Conservation (phyloP, 257 asterid species). For the Solanum sitiens region DNA sequence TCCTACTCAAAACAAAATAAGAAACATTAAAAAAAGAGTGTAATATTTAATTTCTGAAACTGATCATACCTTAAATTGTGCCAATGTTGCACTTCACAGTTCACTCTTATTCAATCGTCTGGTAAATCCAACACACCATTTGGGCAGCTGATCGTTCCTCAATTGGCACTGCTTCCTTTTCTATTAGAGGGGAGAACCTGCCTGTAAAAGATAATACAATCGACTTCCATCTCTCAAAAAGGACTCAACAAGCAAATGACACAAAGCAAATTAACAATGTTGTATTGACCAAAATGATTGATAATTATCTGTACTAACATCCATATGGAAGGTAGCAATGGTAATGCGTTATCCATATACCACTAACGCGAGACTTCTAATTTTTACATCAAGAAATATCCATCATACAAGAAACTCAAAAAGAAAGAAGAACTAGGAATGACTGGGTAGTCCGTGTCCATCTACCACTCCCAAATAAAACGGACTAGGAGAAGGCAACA, state of each 20-base stretch:
- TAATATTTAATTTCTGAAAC: background rate
- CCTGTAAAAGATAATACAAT: background rate
- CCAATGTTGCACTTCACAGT: background rate
- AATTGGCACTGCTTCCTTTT: background rate
- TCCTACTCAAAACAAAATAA: background rate
- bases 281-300: background rate
- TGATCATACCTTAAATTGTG: background rate
- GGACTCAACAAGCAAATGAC: background rate
- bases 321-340: background rate
- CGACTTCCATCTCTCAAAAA: background rate
- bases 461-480: slow-evolving; percentile 7
- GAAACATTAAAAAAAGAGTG: background rate
- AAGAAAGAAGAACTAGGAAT: background rate
- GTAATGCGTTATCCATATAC: background rate
- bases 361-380: background rate
- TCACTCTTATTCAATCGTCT: background rate
- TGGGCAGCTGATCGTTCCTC: background rate
- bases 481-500: background rate
- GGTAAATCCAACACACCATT: background rate
- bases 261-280: too few relatives aligned
- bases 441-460: background rate
- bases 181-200: background rate
- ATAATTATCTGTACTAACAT: background rate
- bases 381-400: slow-evolving; percentile 4
- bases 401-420: background rate